Percentiles rank a stretch among this genome's conserved stretches.
Conservation (phyloP, 352 stramenopile species). For the Paralagenidium karlingii region DNA sequence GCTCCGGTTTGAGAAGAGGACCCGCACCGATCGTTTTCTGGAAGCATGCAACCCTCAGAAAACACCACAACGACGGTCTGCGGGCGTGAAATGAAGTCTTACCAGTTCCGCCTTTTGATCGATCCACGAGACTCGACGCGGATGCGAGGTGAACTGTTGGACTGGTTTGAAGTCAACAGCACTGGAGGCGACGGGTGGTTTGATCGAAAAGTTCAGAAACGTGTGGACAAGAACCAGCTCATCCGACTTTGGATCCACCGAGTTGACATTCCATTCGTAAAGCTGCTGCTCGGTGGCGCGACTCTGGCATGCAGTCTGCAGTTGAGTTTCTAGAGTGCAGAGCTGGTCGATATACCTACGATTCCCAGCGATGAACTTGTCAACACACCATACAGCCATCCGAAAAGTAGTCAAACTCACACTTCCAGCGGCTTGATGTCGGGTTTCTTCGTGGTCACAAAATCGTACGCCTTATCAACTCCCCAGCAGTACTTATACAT, state of each 20-base stretch:
- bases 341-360: constrained; percentile 70
- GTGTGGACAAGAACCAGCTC: constrained; percentile 71
- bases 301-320: constrained; percentile 28
- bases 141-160: constrained; percentile 1
- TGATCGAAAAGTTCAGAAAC: constrained; percentile 39
- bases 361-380: no score
- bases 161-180: neutral
- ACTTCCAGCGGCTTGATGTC: constrained; percentile 79
- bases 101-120: constrained; percentile 56
- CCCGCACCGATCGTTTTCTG: constrained; percentile 45
- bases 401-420: no score
- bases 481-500: constrained; percentile 91
- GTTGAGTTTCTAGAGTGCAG: constrained; percentile 41
- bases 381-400: no score
- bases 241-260: constrained; percentile 30
- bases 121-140: constrained; percentile 48
- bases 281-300: constrained; percentile 46
- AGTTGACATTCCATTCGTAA: constrained; percentile 49
- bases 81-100: neutral
- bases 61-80: neutral
- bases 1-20: constrained; percentile 42
- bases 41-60: neutral
- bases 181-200: constrained; percentile 1
- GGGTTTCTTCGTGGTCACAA: constrained; percentile 71
- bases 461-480: constrained; percentile 87